Evolutionary conservation across 345 rosid species (phyloP), one percentile per base, ranked within the genome.

Genomic region (Citrus australasica): DNA sequence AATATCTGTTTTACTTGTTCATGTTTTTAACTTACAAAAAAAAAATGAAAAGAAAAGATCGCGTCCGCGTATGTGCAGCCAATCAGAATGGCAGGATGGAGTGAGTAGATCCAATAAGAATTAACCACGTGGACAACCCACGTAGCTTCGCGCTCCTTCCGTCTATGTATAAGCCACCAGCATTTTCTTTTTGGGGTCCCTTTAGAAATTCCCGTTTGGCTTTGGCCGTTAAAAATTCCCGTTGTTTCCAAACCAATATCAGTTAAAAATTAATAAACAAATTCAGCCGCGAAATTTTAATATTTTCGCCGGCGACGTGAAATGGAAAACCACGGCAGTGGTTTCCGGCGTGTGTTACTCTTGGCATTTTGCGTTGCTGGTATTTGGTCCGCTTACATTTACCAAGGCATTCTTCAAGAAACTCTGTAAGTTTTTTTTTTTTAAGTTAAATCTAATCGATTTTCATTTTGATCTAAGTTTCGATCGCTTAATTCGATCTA

Each of bases 341-440:
- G 98, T 40, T 80, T 92, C 84, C 91, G 89, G 82, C 90, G 97
- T 55, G 80, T 89, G 51, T 53, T 94, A 22, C 70, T 93, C 71
- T 77, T 96, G 79, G 89, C 92, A 6, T 91, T 96, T 76, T 96
- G 99, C 85, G 93, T 94, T 78, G 89, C 95, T 76, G 98, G 99
- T 81, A 94, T 96, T 83, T 94, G 99, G 98, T 80, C 98, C 62
- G 97, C 98, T 16, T 96, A 96, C 76, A 91, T 96, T 73, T 96
- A 96, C 83, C 99, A 94, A 87, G 99, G 99, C 69, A 75, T 92
- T 84, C 97, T 96, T 63, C 99, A 96, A 68, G 99, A 96, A 74
- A 96, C 95, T 46, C 82, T 94, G 99, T 95, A 85, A 84, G 97
- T 78, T 4, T 55, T 11, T 65, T 11, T 11, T 46, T 40, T 40